Evolutionary conservation across 164 flowering plant genomes (phyloP), one percentile per base, ranked within the genome.

Genomic region (Vitis riparia): DNA sequence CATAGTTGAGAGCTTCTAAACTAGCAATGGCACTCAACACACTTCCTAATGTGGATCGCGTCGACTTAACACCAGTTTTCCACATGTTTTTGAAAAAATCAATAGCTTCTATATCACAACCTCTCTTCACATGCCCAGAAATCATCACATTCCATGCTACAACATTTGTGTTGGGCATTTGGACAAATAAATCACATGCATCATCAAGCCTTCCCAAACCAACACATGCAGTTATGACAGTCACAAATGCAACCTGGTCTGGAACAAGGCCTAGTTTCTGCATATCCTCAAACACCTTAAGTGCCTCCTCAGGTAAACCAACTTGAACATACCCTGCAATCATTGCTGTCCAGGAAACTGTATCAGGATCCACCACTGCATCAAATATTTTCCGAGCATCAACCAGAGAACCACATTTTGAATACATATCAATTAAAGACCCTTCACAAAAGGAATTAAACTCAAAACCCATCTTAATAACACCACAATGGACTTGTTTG

Each of bases 81-180:
- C 80, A 79, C 98, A 92, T 92, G 65, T 76, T 68, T 51, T 59
- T 52, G 68, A 86, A 94, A 51, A 80, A 77, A 2, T 23, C 16
- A 37, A 90, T 69, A 70, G 99, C 94, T 73, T 89, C 90, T 11
- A n/a, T 67, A 62, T 79, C 82, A 67, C 63, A 62, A 30, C 95
- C 98, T 75, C 79, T 76, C 75, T 88, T 78, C 3, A 85, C 81
- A 82, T 88, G 88, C 16, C 94, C 96, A 3, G 97, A 91, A 78
- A 94, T 92, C 91, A 94, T 89, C 74, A 87, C 85, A 80, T 94
- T 94, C 99, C 99, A 94, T 17, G 97, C 95, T 8, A 92, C 86
- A 67, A 79, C 87, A 84, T 86, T 88, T 19, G 87, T 91, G 55
- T 71, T 73, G 53, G 80, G 83, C 84, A 92, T 86, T 74, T 79